A percentile compares a stretch with the other conserved stretches of the same genome.
Evolutionary conservation across 345 rosid species (phyloP).

Genomic region (Camelina laxa): DNA sequence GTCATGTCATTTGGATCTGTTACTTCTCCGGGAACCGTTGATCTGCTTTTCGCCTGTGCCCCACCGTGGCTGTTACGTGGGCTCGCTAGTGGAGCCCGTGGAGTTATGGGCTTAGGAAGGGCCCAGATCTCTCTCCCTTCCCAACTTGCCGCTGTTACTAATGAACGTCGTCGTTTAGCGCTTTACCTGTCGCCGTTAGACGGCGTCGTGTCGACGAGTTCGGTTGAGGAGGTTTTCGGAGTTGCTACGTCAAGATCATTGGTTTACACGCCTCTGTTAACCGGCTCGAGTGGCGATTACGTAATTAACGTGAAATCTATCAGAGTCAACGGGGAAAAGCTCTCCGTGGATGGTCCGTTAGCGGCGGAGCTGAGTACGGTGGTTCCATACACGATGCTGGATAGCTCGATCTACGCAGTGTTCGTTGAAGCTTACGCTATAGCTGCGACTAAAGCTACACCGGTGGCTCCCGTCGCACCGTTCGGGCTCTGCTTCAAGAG

Average conservation of each 20-base stretch:
- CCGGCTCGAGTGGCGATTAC: slow-evolving; percentile 49
- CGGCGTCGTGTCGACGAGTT: slow-evolving; percentile 53
- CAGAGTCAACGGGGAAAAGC: slow-evolving; percentile 53
- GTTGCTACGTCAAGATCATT: slow-evolving; percentile 51
- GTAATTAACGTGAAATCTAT: slow-evolving; percentile 59
- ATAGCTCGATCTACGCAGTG: slow-evolving; percentile 57
- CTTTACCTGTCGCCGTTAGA: slow-evolving; percentile 56
- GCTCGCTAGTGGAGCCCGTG: slow-evolving; percentile 56
- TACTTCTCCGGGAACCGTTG: slow-evolving; percentile 38
- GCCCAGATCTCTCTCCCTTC: slow-evolving; percentile 59
- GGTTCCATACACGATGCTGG: slow-evolving; percentile 68
- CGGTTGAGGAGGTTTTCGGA: slow-evolving; percentile 46
- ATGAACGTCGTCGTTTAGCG: slow-evolving; percentile 49
- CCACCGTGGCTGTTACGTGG: slow-evolving; percentile 52
- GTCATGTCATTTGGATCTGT: slow-evolving; percentile 49
- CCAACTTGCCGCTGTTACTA: slow-evolving; percentile 53
- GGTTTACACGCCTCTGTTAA: slow-evolving; percentile 58
- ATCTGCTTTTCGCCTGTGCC: slow-evolving; percentile 54
- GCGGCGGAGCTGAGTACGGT: slow-evolving; percentile 59
- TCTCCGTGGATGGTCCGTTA: slow-evolving; percentile 45
- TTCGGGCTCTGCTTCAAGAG: slow-evolving; percentile 59
- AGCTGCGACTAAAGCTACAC: slow-evolving; percentile 52
- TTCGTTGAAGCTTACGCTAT: slow-evolving; percentile 50
- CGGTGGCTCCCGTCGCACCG: slow-evolving; percentile 59
- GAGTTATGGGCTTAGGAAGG: slow-evolving; percentile 70